Evolutionary conservation across 148 eudicot species (phyloP), one percentile per base, ranked within the genome.

Genomic region (Rhododendron williamsianum): DNA sequence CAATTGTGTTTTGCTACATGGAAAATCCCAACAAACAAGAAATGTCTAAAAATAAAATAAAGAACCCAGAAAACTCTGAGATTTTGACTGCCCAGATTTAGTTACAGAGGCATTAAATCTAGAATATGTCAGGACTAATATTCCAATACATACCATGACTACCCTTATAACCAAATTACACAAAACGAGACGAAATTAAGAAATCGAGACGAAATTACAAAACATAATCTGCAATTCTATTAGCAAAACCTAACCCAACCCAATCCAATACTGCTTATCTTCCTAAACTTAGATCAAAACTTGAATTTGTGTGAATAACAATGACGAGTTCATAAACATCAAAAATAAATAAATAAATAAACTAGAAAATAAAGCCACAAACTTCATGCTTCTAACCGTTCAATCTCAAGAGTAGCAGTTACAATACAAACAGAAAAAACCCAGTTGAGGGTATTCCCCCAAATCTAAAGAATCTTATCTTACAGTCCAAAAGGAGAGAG

Each of bases 381-480:
- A 52, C 33, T 49, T 16, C 23, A 81, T 35, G 36, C 5, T 35
- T 54, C 12, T 1, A 3, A 51, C 80, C 38, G 36, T 48, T 72
- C 46, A 30, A 71, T 83, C 30, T 48, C 85, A 15, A 83, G 27
- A 27, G 1, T 35, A 27, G 38, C 6, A 51, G 83, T 38, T 36
- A 10, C 49, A 35, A 81, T 54, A 33, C 27, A 58, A 36, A 36
- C 67, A 23, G 45, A 72, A 58, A 74, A 51, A 36, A n/a, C 83
- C 49, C 84, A 76, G 72, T 15, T 2, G 51, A 74, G 45, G 45
- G 25, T 83, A 33, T 65, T 36, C 15, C 54, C 46, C 60, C 15
- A 76, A 84, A 74, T 84, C 72, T 41, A 23, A 84, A n/a, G 81
- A 76, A 76, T 84, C 81, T 76, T 38, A 63, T 84, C 81, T 76